Evolutionary conservation across 2,329 filamentous ascomycete genomes (phyloP), one percentile per base, ranked within the genome.

Genomic region (Botrytis cinerea): DNA sequence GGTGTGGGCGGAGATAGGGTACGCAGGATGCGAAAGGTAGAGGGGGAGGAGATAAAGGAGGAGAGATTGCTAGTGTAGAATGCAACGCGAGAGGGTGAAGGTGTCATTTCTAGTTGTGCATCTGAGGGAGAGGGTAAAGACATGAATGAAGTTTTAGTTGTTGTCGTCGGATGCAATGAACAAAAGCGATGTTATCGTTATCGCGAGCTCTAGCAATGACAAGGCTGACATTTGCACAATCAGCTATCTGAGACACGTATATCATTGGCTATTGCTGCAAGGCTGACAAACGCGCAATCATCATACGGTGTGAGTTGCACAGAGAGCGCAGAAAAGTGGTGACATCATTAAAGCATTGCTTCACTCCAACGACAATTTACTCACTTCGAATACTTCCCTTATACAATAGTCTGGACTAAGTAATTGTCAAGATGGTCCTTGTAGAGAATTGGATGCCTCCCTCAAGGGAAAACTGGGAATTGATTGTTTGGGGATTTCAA

Each of bases 391-490:
- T 32, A 18, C 8, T 12, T 18, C 12, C 43, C 8, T 2, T 32
- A 1, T 12, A 35, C 20, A 20, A n/a, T 25, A 68, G 14, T 38
- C 46, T 35, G 25, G 22, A 43, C 16, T 10, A 48, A 18, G 59
- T 10, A 25, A 20, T 43, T 32, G 14, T 60, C 16, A 74, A 59
- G 32, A 81, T 81, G 80, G 78, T 75, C 5, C 62, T 81, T 4
- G 61, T 80, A 46, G 73, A 80, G 46, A 77, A 78, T 57, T 82
- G 80, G 80, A 60, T 89, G 75, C 89, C 89, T 25, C 89, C 89
- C 8, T 87, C 85, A 73, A 84, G 84, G 77, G 86, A 88, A 77
- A 86, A 90, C 81, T 91, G 88, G 81, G 83, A 89, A 71, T 77
- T 84, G 43, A 80, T 90, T 16, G 80, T 89, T 51, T 84, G 80